Evolutionary conservation across 345 rosid species (phyloP).

Genomic region (Populus euphratica): DNA sequence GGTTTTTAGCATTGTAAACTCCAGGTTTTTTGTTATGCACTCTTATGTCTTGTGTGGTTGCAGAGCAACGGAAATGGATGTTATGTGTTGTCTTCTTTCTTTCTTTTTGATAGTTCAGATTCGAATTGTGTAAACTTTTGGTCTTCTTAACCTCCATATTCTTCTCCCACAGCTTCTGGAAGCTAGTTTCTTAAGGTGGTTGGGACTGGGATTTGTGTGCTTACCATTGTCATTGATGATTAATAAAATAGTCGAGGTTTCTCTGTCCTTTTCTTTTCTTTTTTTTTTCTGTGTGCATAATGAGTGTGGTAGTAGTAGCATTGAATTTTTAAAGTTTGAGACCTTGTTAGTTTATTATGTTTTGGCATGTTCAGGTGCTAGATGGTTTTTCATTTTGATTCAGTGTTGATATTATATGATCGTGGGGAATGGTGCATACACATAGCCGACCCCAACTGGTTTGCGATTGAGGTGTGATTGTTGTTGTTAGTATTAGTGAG

Average conservation of each 20-base stretch:
- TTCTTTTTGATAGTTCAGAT: neutral
- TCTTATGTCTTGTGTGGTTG: neutral
- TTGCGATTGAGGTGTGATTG: neutral
- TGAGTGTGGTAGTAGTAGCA: neutral
- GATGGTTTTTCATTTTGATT: neutral
- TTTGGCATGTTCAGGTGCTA: neutral
- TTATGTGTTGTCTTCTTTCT: neutral
- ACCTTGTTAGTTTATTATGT: neutral
- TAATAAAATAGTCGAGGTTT: slow-evolving; percentile 18
- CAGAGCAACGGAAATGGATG: neutral
- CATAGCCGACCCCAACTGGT: neutral
- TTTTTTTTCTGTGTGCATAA: neutral
- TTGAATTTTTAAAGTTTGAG: slow-evolving; percentile 1
- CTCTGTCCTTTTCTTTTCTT: neutral
- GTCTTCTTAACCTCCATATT: neutral
- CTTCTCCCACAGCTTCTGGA: slow-evolving; percentile 10
- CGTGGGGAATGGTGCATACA: neutral
- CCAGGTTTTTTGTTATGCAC: neutral
- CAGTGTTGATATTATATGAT: neutral
- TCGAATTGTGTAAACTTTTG: neutral
- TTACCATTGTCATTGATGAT: slow-evolving; percentile 20
- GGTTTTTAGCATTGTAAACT: neutral
- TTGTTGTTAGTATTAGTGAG: neutral
- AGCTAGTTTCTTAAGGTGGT: slow-evolving; percentile 14
- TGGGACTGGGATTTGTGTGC: slow-evolving; percentile 11